Base-by-base conservation (phyloP, 2,329 filamentous ascomycete genomes). In the Fusarium temperatum region DNA sequence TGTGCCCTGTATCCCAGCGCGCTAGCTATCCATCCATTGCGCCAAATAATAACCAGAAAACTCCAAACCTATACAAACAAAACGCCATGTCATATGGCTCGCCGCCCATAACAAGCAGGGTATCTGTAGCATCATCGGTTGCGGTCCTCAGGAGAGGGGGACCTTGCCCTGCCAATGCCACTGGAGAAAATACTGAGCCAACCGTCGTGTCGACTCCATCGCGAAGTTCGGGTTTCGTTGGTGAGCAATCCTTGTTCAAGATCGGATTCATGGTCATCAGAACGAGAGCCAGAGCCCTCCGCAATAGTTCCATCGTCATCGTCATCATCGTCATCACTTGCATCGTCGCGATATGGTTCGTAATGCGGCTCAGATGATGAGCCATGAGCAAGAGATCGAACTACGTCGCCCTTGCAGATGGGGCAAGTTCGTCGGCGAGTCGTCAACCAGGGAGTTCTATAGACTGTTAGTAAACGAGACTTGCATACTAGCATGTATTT, bases 351-450 rank as follows among this genome's bases (percentile, higher is more conserved):
- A 67, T 89, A 89, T 5, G 87, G 83, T 51, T 89, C 88, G 66
- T 89, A 89, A 38, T 86, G 83, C 22, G 87, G 87, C 45, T 83
- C 85, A 6, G 87, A 88, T 11, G 87, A 82, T 20, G 85, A 84
- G 15, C 87, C 86, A 38, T 85, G 87, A 24, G 90, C 88, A 73
- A 94, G 82, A 14, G 89, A 91, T 36, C 89, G 86, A 22, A 99
- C 96, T 41, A 99, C 96, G 80, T 99, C 96, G 55, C 95, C 95
- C 85, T 99, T 99, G 85, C 96, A 99, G 69, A 99, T 98, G 2
- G 96, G 96, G 78, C 96, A 99, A n/a, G 96, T 99, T 72, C 96
- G 92, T 73, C 96, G 93, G 55, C 96, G 92, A 22, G 95, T 98
- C 1, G 96, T 98, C 59, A 99, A 87, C 96, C 96, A 99, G 5